These are phyloP conservation scores for Lachnellula willkommii DNA, from an alignment of 2,329 filamentous ascomycete species.

Conservation along the genomic window DNA sequence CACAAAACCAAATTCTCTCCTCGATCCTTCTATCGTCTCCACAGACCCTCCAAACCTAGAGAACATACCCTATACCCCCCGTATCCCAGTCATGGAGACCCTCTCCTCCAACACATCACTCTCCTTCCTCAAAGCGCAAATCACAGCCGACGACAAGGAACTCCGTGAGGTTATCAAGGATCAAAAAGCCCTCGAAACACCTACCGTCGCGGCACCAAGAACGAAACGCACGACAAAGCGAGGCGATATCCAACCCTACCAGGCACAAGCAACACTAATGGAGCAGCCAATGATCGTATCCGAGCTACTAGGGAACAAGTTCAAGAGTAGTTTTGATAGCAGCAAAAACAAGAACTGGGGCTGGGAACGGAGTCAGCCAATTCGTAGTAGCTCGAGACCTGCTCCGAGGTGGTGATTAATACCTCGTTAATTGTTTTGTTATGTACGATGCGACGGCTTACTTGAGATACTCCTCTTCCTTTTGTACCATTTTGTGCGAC, in stretches of 20 bases:
- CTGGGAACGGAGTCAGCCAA: conserved; percentile 17
- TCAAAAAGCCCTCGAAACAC: conserved; percentile 6
- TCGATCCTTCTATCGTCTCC: conserved; percentile 62
- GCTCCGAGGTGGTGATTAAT: conserved; percentile 16
- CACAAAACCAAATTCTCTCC: conserved; percentile 57
- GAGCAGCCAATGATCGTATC: conserved; percentile 22
- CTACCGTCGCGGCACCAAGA: neutral
- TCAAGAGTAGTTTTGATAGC: conserved; percentile 13
- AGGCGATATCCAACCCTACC: conserved; percentile 23
- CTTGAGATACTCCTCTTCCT: neutral
- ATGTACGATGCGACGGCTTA: neutral
- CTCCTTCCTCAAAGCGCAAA: conserved; percentile 77
- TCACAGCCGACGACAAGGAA: conserved; percentile 68
- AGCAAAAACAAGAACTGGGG: conserved; percentile 19
- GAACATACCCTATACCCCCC: conserved; percentile 60
- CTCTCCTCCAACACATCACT: conserved; percentile 47
- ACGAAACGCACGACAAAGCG: conserved; percentile 5
- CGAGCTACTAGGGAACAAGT: conserved; percentile 18
- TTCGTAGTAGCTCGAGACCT: conserved; percentile 8
- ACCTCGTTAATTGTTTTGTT: neutral
- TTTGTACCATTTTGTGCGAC: conserved; percentile 1
- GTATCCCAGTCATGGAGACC: conserved; percentile 73
- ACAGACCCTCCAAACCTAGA: conserved; percentile 52
- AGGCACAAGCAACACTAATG: conserved; percentile 21
- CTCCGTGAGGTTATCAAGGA: conserved; percentile 66